Base-by-base conservation (phyloP, 2,329 filamentous ascomycete genomes). In the Aspergillus niger region DNA sequence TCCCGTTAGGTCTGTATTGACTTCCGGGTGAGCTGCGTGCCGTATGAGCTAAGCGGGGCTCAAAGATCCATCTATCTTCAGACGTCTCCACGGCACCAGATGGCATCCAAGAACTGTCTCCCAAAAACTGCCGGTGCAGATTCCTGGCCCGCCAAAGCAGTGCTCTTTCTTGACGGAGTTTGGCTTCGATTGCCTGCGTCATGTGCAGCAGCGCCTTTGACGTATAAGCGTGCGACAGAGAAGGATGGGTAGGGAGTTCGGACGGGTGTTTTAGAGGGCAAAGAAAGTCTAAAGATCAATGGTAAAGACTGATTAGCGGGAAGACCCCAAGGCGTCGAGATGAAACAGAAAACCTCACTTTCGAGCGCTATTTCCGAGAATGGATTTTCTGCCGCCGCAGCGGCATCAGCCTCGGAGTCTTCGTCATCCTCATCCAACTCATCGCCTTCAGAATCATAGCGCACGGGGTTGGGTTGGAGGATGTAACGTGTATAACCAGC, bases 381-480 rank as follows among this genome's bases (percentile, higher is more conserved):
- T 0, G 86, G 83, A 68, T 89, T 85, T 64, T 87, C 85, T 66
- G 86, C 84, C 26, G 82, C 79, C n/a, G 83, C 83, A 49, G 81
- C 78, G 22, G 82, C 81, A 67, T 85, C 83, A n/a, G 82, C 83
- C 59, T 85, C 83, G 53, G 83, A 81, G 66, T 85, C 82, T 67
- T 82, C 82, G 69, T 86, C 84, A 60, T 83, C 81, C 22, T 82
- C 80, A 38, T 86, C 84, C 51, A 87, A 78, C 62, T 87, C 82
- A 63, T 86, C 85, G 57, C 86, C 86, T 69, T 89, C 85, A n/a
- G 83, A 83, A 69, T 89, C 86, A 71, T 84, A 86, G 64, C 83
- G 81, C 55, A 80, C 78, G 5, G 86, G 86, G 60, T 87, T 88
- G 43, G 78, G 81, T 64, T 82, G 79, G 51, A 89, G 77, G 55